A percentile compares a stretch with the other conserved stretches of the same genome.
These are phyloP conservation scores for Pyrenophora seminiperda DNA, from an alignment of 2,329 filamentous ascomycete genomes.

Conservation along the genomic window DNA sequence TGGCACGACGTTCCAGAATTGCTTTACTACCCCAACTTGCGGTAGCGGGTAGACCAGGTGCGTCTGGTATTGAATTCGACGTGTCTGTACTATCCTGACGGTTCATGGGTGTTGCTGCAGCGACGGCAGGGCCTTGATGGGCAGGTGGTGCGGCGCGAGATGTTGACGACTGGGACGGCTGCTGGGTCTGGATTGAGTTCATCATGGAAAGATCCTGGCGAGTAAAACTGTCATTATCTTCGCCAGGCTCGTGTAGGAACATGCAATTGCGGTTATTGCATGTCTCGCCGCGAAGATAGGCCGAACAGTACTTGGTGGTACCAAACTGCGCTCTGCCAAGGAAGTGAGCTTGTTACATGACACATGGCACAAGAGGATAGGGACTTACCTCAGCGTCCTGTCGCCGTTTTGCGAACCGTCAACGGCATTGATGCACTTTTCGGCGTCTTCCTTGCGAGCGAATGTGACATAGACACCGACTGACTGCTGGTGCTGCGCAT, in stretches of 20 bases:
- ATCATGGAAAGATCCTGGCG: conserved; percentile 92
- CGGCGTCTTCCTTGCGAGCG: conserved; percentile 86
- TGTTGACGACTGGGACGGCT: conserved; percentile 65
- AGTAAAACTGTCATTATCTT: conserved; percentile 96
- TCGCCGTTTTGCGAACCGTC: conserved; percentile 93
- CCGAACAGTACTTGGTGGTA: conserved; percentile 98
- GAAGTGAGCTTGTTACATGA: conserved; percentile 24
- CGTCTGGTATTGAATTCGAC: conserved; percentile 65
- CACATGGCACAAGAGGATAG: background rate
- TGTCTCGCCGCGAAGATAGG: conserved; percentile 90
- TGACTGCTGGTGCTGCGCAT: conserved; percentile 72
- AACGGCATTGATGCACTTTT: conserved; percentile 86
- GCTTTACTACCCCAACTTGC: conserved; percentile 86
- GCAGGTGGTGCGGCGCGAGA: conserved; percentile 58
- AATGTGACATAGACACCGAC: conserved; percentile 99
- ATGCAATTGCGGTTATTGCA: conserved; percentile 97
- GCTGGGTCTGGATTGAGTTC: conserved; percentile 82
- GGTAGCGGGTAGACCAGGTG: conserved; percentile 87
- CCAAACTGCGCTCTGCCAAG: conserved; percentile 69
- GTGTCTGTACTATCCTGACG: conserved; percentile 80
- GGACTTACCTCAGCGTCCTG: conserved; percentile 71
- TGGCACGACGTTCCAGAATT: conserved; percentile 73
- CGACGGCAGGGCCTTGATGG: conserved; percentile 57
- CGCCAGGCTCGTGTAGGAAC: conserved; percentile 97
- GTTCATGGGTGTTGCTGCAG: conserved; percentile 66